Base-by-base conservation (phyloP, 352 stramenopile species). In the Aphanomyces euteiches region DNA sequence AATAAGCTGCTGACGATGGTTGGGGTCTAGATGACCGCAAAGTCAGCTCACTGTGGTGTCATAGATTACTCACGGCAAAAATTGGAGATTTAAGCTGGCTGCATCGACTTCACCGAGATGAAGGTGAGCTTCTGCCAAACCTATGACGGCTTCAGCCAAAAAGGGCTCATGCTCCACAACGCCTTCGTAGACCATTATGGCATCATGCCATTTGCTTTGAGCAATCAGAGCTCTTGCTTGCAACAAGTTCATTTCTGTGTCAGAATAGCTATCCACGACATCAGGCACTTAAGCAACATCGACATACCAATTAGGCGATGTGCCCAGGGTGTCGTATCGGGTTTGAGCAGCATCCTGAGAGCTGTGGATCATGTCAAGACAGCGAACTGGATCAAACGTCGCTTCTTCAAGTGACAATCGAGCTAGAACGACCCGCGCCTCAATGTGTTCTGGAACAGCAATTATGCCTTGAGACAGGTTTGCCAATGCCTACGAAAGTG, bases 21-120 rank as follows among this genome's bases (percentile, higher is more conserved):
- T 47, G 17, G 79, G 53, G 47, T 67, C 56, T 59, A 72, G 38
- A 40, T 58, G 8, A 36, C 58, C 54, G 36, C 56, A 3, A 45
- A 56, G 19, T 87, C 77, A 8, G 89, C 60, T 0, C 77, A 28
- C 7, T 76, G 65, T 0, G 17, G 36, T 58, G 21, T 37, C 50
- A 58, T 58, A 19, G 15, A 58, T 58, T 12, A 58, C 15, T 17
- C 15, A 70, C 64, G 43, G 39, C n/a, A 70, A 40, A 43, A 70
- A 70, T 50, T 70, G 64, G 10, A 70, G 45, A 17, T 47, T 39
- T 10, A 37, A 28, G 7, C 28, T 47, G 7, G 64, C 64, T 7
- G n/a, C 19, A 12, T 43, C 50, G 17, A 54, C 47, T 15, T 64
- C n/a, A 41, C 19, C n/a, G n/a, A 59, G 47, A n/a, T 47, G 36